Conservation (phyloP, 139 green algal genomes). For the Micractinium conductrix region DNA sequence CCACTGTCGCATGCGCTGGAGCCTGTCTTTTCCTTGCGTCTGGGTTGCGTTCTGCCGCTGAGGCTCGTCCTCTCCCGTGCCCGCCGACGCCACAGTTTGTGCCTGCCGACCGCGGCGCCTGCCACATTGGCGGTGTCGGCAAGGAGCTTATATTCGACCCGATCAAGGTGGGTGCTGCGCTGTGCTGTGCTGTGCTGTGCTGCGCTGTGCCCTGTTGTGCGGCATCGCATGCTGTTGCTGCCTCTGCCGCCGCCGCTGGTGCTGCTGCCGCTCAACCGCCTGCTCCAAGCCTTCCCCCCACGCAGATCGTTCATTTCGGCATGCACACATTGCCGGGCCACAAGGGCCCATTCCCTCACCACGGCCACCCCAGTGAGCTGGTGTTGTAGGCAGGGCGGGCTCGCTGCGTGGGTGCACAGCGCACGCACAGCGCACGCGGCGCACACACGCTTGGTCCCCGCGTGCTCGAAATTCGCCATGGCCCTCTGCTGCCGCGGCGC, state of each 20-base stretch:
- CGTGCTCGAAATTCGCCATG: neutral
- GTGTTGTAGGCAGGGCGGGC: too few species aligned
- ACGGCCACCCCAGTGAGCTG: too few species aligned
- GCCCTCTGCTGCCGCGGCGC: too few species aligned
- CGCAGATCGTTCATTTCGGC: too few species aligned
- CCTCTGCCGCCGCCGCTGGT: neutral
- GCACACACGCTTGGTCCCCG: neutral
- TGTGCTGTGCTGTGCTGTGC: neutral
- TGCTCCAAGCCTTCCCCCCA: neutral
- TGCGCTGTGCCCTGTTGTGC: neutral
- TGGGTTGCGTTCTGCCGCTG: neutral
- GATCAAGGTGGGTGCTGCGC: neutral
- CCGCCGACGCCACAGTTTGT: neutral
- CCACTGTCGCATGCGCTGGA: neutral
- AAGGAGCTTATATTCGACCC: neutral
- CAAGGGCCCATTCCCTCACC: neutral
- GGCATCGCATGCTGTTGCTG: neutral
- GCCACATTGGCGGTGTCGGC: neutral
- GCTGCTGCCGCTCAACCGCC: neutral
- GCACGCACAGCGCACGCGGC: neutral
- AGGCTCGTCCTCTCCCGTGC: neutral
- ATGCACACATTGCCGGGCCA: too few species aligned
- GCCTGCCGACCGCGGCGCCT: neutral
- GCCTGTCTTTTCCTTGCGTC: neutral
- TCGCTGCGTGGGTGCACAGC: neutral